Base-by-base conservation (phyloP, 192 early-diverging fungal species). In the Coemansia sp. region DNA sequence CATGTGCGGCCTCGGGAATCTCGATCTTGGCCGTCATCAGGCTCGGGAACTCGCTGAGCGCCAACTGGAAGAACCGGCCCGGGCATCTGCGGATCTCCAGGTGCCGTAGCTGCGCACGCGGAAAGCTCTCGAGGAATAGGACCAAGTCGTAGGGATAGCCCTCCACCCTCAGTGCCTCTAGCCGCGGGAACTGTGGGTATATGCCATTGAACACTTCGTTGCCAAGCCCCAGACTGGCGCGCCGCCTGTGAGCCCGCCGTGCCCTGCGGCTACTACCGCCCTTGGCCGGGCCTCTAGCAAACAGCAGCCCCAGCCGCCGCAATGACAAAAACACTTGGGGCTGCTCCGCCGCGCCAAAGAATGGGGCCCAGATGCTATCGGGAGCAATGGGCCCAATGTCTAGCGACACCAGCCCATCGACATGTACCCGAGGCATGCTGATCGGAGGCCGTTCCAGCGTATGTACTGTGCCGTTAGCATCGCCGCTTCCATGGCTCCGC, bases 341-440 rank as follows among this genome's bases (percentile, higher is more conserved):
- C 2, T 25, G 7, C 1, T 26, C 36, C 25, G 23, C 38, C 10
- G 9, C 11, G 32, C 35, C 20, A 22, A 44, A 35, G 19, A 70
- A 70, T 3, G 55, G 47, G 9, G 22, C 30, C 67, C 67, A 70
- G 47, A 70, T 47, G 19, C 38, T 37, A 22, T 54, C 47, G 0
- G 60, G 51, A 23, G 34, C 41, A 13, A 70, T 47, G 0, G 67
- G 67, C 1, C 60, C 67, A 20, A 70, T 54, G 8, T 64, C 67
- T 19, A 70, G 42, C 12, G 20, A 40, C 8, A 59, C 33, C 32
- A 70, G 54, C 2, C 34, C 16, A 23, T 43, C 25, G 30, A 56
- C 51, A n/a, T 22, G 27, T 6, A 57, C 28, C 2, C 25, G 34
- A 2, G 64, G 64, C n/a, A 66, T 44, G 1, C 37, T 25, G 5